Evolutionary conservation across 2,329 filamentous ascomycete species (phyloP), one percentile per base, ranked within the genome.

Genomic region (Cryoendolithus antarcticus): DNA sequence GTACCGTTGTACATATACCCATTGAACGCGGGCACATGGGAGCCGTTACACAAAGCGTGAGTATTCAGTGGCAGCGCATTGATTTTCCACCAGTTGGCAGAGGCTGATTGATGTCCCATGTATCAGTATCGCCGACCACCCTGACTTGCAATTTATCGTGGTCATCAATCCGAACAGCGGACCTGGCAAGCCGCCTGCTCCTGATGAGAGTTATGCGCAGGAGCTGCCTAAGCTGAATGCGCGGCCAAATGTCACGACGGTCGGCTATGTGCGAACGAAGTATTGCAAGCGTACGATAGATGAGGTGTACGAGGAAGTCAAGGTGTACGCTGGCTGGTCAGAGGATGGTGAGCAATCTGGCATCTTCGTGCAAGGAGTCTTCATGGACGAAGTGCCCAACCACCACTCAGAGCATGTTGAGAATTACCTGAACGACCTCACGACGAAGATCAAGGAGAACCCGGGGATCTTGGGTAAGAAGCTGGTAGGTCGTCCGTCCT

Each of bases 241-340:
- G 9, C 39, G 46, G 30, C 28, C 30, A 33, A 57, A 56, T 40
- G 48, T 54, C 29, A 44, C 43, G 9, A 49, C 49, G 9, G 35
- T 55, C 13, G 54, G 52, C 32, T 57, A 57, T 40, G 45, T 56
- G 2, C 43, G 47, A 24, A 40, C 47, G n/a, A 42, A 45, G 28
- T 55, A 49, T 34, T 52, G 46, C 40, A 47, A 44, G 8, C 45
- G 51, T 31, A 41, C 46, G 9, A 28, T 43, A 9, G 32, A 42
- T 7, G 40, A 44, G 10, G 46, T 53, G 3, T 28, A 44, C n/a
- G 37, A 43, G 4, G 50, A 56, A 7, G 46, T 56, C 13, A 32
- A 34, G 32, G 39, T 46, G 10, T 56, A 54, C 34, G 45, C 45
- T 11, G 38, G 45, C 30, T 56, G 53, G 51, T 41, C 48, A 4